Base-by-base conservation (phyloP, 192 early-diverging fungal genomes). In the Backusella morwellensis region DNA sequence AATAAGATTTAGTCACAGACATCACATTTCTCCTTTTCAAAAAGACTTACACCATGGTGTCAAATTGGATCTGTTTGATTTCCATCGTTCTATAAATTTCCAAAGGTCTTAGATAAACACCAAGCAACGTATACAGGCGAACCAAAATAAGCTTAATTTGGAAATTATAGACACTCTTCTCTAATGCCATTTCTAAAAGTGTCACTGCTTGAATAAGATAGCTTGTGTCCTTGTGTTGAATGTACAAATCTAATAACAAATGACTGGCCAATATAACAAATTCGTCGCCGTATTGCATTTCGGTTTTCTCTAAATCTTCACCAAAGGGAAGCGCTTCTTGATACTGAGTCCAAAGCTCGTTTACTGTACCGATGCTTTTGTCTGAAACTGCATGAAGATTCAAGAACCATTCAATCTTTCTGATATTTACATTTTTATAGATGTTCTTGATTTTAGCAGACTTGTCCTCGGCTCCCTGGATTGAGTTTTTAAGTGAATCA, bases 1-100 rank as follows among this genome's bases (percentile, higher is more conserved):
- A 17, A 74, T 35, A 63, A 5, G 40, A n/a, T 42, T 38, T 12
- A 78, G 21, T 70, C 29, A 66, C 35, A 50, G 7, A 6, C 17
- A 47, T 66, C 29, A 41, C 40, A 69, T 67, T 54, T 78, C 76
- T 34, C 73, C 78, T n/a, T 86, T 73, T 21, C 82, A 54, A 32
- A 32, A 32, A 70, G 12, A 66, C 72, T 75, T 87, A 91, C 73
- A 91, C 91, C 69, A 97, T 82, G 0, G 97, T 96, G 78, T 99
- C 97, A 72, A 90, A 85, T 84, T 97, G 95, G n/a, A 97, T 88
- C 79, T 97, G 90, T 80, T 99, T 99, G 80, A 97, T 91, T 70
- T 92, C 91, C 86, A 99, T 88, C 0, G 90, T 86, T 68, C 86
- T 85, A 83, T 87, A 91, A 68, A 95, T 85, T 15, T 84, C 83